Evolutionary conservation across 495 filamentous ascomycete species (phyloP).

Genomic region (Saxophila tyrrhenica): DNA sequence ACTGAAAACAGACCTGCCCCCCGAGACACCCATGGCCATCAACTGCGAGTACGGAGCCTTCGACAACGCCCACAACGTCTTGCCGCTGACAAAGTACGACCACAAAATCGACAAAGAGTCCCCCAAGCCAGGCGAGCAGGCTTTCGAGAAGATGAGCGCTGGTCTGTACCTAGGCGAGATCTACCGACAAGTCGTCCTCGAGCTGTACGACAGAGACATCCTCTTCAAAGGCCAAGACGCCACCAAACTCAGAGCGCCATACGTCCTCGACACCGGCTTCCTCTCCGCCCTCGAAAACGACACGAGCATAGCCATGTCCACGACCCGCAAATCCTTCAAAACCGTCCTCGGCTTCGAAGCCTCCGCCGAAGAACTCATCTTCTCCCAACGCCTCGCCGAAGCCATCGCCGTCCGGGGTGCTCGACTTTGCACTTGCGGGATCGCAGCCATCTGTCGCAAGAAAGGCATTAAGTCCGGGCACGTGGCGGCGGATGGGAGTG

Average conservation of each 20-base stretch:
- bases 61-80: conserved; percentile 8
- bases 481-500: conserved; percentile 10
- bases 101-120: conserved; percentile 33
- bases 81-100: conserved; percentile 24
- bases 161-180: conserved; percentile 40
- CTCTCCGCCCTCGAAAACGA: conserved; percentile 7
- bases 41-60: conserved; percentile 19
- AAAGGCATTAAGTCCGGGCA: conserved; percentile 8
- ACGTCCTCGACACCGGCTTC: conserved; percentile 9
- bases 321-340: neutral
- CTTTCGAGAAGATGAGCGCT: conserved; percentile 41
- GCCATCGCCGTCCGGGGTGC: conserved; percentile 3
- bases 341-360: neutral
- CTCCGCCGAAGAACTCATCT: conserved; percentile 1
- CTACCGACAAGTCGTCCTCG: conserved; percentile 33
- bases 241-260: neutral
- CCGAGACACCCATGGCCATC: conserved; percentile 15
- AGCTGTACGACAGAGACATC: conserved; percentile 18
- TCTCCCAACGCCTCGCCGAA: conserved; percentile 2
- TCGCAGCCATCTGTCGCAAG: conserved; percentile 8
- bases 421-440: conserved; percentile 10
- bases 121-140: conserved; percentile 34
- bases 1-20: conserved; percentile 1
- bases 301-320: neutral
- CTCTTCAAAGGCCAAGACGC: conserved; percentile 12